These are phyloP conservation scores for Fusarium tricinctum DNA, from an alignment of 2,329 filamentous ascomycete species.

Conservation along the genomic window DNA sequence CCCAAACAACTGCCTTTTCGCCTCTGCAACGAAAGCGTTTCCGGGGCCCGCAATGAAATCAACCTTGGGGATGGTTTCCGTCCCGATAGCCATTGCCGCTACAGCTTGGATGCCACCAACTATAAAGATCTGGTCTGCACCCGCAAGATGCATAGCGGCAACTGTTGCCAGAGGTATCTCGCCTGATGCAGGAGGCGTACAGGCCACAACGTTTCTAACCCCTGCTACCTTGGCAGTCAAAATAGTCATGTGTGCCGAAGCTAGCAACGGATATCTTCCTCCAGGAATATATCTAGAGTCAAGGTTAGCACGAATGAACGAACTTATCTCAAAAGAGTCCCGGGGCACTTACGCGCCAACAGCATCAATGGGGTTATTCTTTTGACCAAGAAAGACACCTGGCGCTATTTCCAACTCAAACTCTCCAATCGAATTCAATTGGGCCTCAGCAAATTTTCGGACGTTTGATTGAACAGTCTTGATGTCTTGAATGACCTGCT, in stretches of 20 bases:
- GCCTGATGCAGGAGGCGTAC: neutral
- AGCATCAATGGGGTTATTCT: constrained; percentile 5
- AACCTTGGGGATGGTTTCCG: neutral
- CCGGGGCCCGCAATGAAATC: constrained; percentile 8
- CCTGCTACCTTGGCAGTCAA: constrained; percentile 6
- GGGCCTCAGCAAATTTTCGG: neutral
- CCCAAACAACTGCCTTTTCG: neutral
- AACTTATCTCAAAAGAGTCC: no score
- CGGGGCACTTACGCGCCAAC: neutral
- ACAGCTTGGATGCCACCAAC: constrained; percentile 1
- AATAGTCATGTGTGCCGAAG: constrained; percentile 8
- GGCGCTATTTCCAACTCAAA: constrained; percentile 4
- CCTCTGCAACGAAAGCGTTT: constrained; percentile 4
- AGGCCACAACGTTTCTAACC: constrained; percentile 4
- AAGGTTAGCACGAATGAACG: neutral
- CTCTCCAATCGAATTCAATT: constrained; percentile 1
- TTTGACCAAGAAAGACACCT: constrained; percentile 8
- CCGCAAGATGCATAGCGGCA: constrained; percentile 8
- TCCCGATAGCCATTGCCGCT: constrained; percentile 2
- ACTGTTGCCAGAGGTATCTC: neutral
- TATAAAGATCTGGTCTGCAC: constrained; percentile 6
- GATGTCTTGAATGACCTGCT: constrained; percentile 3
- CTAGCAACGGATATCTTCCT: neutral
- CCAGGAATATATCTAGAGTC: constrained; percentile 4
- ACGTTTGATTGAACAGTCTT: constrained; percentile 4